Evolutionary conservation across 2,329 filamentous ascomycete species (phyloP).

Genomic region (Chrysoporthe puriensis): DNA sequence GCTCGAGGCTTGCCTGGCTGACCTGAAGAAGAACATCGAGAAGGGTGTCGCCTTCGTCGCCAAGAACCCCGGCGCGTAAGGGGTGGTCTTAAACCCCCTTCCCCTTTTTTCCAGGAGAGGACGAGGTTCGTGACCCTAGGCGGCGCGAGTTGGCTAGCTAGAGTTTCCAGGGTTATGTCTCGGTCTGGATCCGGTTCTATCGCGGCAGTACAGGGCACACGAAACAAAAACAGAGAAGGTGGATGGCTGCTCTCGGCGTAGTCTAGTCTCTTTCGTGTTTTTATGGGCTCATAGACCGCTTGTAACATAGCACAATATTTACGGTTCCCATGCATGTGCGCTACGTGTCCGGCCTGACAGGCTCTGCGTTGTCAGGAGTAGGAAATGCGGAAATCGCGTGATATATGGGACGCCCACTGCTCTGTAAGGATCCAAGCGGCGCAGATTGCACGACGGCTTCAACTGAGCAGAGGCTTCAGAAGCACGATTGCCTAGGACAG

Average conservation of each 20-base stretch:
- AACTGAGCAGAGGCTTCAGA: background rate
- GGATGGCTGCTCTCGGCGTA: conserved; percentile 20
- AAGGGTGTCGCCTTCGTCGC: conserved; percentile 75
- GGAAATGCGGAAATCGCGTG: background rate
- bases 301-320: conserved; percentile 1
- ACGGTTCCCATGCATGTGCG: background rate
- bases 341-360: background rate
- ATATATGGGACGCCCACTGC: background rate
- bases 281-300: conserved; percentile 7
- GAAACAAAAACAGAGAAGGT: conserved; percentile 13
- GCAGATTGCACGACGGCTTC: no score
- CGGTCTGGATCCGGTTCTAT: background rate
- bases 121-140: background rate
- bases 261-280: conserved; percentile 19
- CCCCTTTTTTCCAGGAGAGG: background rate
- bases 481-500: background rate
- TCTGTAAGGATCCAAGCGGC: background rate
- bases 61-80: conserved; percentile 63
- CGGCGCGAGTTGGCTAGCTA: conserved; percentile 2
- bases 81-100: background rate
- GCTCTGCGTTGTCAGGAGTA: background rate
- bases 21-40: conserved; percentile 92
- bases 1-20: conserved; percentile 79
- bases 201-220: conserved; percentile 14
- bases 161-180: background rate